These are phyloP conservation scores for Trichoderma atrobrunneum DNA, from an alignment of 2,329 filamentous ascomycete species.

Conservation along the genomic window DNA sequence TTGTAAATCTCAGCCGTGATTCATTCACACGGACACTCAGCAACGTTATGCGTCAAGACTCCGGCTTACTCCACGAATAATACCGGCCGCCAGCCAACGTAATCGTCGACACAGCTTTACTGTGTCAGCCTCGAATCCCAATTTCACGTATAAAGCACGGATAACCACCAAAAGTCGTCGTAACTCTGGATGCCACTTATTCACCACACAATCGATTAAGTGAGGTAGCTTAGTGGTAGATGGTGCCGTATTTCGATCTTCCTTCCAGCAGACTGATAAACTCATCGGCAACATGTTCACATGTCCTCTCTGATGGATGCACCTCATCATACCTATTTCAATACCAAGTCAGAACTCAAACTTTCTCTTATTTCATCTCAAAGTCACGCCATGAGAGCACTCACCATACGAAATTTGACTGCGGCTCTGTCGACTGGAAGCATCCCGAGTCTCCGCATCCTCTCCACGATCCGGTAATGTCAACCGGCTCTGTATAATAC, in stretches of 20 bases:
- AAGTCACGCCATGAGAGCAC: constrained; percentile 8
- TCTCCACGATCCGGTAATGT: constrained; percentile 32
- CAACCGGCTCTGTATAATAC: constrained; percentile 63
- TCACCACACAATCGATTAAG: background rate
- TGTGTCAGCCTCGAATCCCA: background rate
- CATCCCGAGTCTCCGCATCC: constrained; percentile 14
- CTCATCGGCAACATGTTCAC: constrained; percentile 39
- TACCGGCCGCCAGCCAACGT: background rate
- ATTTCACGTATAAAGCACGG: background rate
- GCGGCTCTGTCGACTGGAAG: constrained; percentile 8
- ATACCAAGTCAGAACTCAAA: background rate
- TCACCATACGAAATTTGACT: constrained; percentile 66
- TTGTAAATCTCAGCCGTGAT: background rate
- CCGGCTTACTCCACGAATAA: constrained; percentile 4
- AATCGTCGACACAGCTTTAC: background rate
- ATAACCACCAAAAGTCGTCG: background rate
- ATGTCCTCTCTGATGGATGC: constrained; percentile 65
- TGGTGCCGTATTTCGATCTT: constrained; percentile 40
- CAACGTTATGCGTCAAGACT: background rate
- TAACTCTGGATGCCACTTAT: background rate
- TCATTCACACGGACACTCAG: background rate
- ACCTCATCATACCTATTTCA: constrained; percentile 58
- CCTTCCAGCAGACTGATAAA: constrained; percentile 42
- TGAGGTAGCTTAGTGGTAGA: constrained; percentile 23
- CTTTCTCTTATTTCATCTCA: background rate